phyloP scores from a whole-genome alignment of 306 rosid species.

The Oxytropis ochrocephala region DNA sequence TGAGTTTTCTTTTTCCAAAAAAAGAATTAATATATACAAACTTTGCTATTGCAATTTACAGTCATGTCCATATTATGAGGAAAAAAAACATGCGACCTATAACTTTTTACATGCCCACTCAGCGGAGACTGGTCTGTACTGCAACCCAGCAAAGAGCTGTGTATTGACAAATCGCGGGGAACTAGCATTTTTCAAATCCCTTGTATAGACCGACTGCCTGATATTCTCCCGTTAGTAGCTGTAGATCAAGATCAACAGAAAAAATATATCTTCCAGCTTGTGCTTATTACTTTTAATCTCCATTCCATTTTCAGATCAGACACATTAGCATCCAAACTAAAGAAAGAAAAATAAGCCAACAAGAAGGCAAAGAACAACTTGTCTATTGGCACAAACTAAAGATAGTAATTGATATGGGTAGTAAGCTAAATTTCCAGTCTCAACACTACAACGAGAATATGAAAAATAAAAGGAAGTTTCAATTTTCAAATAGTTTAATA shows the following conservation, averaged over 20 bases:
- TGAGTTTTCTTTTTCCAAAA: background rate
- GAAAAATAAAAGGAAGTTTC: too few species aligned
- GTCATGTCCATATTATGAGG: background rate
- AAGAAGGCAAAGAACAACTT: background rate
- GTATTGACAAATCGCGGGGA: background rate
- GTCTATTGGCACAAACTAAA: background rate
- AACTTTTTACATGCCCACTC: background rate
- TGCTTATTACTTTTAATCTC: slow-evolving; percentile 8
- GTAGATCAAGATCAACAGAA: background rate
- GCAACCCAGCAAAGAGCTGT: background rate
- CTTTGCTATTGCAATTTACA: background rate
- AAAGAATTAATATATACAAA: background rate
- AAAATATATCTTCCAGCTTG: slow-evolving; percentile 3
- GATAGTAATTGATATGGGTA: background rate
- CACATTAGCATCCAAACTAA: background rate
- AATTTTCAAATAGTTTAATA: too few species aligned
- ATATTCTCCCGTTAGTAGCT: background rate
- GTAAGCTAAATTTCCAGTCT: background rate
- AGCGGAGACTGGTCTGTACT: background rate
- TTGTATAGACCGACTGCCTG: background rate
- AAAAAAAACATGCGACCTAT: background rate
- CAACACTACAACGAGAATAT: background rate
- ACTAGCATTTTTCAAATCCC: background rate
- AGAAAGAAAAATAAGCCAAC: background rate
- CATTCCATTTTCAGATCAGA: background rate